Conservation (phyloP, 2,329 filamentous ascomycete species). For the Rutstroemia sp. region DNA sequence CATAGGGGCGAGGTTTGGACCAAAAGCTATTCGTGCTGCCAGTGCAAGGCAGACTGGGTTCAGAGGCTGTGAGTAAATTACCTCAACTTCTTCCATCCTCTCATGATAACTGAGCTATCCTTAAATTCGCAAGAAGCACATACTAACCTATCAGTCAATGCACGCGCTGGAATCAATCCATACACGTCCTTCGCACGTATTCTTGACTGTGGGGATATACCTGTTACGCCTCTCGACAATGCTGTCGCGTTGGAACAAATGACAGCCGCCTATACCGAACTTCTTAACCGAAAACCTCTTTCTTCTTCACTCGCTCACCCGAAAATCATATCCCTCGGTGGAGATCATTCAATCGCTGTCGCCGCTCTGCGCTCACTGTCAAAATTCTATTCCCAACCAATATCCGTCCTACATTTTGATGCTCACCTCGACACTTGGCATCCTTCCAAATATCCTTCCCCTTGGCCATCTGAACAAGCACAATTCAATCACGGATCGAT, state of each 20-base stretch:
- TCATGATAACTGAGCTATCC: too few relatives aligned
- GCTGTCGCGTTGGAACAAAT: slow-evolving; percentile 74
- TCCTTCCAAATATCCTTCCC: slow-evolving; percentile 63
- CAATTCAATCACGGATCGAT: slow-evolving; percentile 85
- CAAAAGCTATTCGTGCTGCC: slow-evolving; percentile 77
- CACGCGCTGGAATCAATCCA: slow-evolving; percentile 74
- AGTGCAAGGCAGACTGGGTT: slow-evolving; percentile 74
- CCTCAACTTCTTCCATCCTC: too few relatives aligned
- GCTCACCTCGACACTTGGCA: slow-evolving; percentile 34
- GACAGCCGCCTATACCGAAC: slow-evolving; percentile 37
- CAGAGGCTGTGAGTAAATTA: slow-evolving; percentile 46
- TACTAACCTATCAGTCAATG: slow-evolving; percentile 46
- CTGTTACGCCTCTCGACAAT: slow-evolving; percentile 82
- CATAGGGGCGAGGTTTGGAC: slow-evolving; percentile 69
- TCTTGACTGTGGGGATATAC: slow-evolving; percentile 86
- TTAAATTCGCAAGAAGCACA: too few relatives aligned
- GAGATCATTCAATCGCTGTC: slow-evolving; percentile 65
- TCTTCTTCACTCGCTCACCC: slow-evolving; percentile 22
- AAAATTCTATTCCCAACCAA: slow-evolving; percentile 51
- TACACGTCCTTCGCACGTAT: slow-evolving; percentile 73
- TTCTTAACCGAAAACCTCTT: slow-evolving; percentile 20
- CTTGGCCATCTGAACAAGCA: slow-evolving; percentile 64
- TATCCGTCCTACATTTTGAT: slow-evolving; percentile 71
- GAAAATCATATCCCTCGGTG: slow-evolving; percentile 58
- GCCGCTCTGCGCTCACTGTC: slow-evolving; percentile 61